These are phyloP conservation scores for Senna siamea DNA, from an alignment of 306 rosid species.

Conservation along the genomic window DNA sequence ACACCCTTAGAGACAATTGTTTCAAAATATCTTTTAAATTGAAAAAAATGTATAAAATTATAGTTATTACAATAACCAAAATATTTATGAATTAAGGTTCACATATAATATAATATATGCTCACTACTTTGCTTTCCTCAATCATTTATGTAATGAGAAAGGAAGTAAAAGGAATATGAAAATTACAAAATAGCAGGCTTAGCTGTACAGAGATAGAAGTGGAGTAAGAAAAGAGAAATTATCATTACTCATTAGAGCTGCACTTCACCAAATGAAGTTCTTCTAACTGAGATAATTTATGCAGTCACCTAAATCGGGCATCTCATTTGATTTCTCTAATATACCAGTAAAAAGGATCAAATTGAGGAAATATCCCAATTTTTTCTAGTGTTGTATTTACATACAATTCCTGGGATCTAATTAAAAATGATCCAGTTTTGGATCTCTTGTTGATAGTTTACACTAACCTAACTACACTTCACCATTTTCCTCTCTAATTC, in stretches of 20 bases:
- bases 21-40: too few relatives aligned
- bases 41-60: too few relatives aligned
- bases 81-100: not conserved
- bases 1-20: too few relatives aligned
- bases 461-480: constrained; percentile 28
- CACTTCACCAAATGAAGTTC: constrained; percentile 1
- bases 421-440: constrained; percentile 34
- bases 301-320: constrained; percentile 5
- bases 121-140: too few relatives aligned
- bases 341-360: constrained; percentile 37
- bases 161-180: not conserved
- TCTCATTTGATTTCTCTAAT: constrained; percentile 24
- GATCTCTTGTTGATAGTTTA: constrained; percentile 31
- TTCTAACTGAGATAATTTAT: not conserved
- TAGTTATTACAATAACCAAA: too few relatives aligned
- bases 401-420: constrained; percentile 45
- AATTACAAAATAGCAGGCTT: not conserved
- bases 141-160: not conserved
- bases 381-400: constrained; percentile 68
- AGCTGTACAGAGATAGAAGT: not conserved
- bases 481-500: constrained; percentile 40
- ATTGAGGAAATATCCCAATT: constrained; percentile 40
- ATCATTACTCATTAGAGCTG: constrained; percentile 3
- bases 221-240: not conserved
- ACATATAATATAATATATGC: not conserved